Evolutionary conservation across 345 rosid genomes (phyloP).

Genomic region (Pugionium dolabratum): DNA sequence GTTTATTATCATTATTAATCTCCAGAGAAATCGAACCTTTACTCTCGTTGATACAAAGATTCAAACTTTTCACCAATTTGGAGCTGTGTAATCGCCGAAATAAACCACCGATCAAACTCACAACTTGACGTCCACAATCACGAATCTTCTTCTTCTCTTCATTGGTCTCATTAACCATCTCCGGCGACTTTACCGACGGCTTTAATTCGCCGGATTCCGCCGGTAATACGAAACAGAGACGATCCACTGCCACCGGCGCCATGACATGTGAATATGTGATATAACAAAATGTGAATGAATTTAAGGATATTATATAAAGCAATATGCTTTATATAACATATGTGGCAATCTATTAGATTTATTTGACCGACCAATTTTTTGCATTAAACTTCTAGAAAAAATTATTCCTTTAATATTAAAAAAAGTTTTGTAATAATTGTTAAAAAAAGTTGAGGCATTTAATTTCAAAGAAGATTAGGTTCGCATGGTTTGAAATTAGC

Average conservation of each 20-base stretch:
- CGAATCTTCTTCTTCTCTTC: constrained; percentile 37
- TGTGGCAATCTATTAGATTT: constrained; percentile 20
- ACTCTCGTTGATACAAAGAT: constrained; percentile 33
- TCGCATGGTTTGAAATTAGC: constrained; percentile 34
- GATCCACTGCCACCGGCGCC: constrained; percentile 46
- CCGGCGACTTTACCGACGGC: constrained; percentile 29
- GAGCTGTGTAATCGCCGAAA: constrained; percentile 50
- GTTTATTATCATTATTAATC: constrained; percentile 3
- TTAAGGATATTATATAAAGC: constrained; percentile 3
- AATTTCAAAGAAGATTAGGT: constrained; percentile 44
- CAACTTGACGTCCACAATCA: constrained; percentile 53
- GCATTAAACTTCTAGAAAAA: constrained; percentile 14
- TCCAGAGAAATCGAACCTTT: constrained; percentile 27
- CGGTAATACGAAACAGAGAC: constrained; percentile 68
- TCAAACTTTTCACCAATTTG: constrained; percentile 44
- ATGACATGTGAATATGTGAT: constrained; percentile 33
- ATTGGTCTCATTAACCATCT: constrained; percentile 10
- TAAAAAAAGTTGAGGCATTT: constrained; percentile 3
- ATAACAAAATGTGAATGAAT: too few species aligned
- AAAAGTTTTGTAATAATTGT: too few species aligned
- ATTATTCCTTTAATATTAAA: too few species aligned
- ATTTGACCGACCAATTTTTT: constrained; percentile 31
- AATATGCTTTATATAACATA: constrained; percentile 3
- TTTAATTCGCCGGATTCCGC: constrained; percentile 53
- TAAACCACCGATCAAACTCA: constrained; percentile 44